A percentile compares a stretch with the other conserved stretches of the same genome.
phyloP scores from a whole-genome alignment of 2,329 filamentous ascomycete species.

The Didymella lethalis region DNA sequence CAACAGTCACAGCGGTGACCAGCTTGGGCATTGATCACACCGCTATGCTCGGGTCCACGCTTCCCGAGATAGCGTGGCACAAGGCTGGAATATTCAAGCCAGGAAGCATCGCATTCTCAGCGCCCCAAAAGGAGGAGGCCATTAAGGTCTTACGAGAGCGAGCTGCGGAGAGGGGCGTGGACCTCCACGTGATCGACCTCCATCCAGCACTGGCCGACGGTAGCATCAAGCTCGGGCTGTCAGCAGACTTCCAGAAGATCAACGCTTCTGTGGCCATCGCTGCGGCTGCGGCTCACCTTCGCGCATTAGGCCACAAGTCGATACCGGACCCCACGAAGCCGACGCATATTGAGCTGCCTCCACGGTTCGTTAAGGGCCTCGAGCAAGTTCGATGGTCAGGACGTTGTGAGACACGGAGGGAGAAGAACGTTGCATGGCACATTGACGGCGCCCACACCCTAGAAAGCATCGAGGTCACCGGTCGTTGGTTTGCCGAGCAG shows the following conservation, averaged over 20 bases:
- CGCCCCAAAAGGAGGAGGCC: conserved; percentile 63
- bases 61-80: conserved; percentile 88
- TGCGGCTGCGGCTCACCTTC: conserved; percentile 66
- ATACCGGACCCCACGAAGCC: conserved; percentile 48
- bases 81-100: conserved; percentile 87
- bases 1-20: conserved; percentile 76
- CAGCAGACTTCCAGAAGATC: conserved; percentile 68
- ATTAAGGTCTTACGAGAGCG: conserved; percentile 64
- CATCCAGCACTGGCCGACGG: conserved; percentile 58
- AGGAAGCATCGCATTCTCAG: conserved; percentile 69
- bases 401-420: conserved; percentile 74
- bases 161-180: conserved; percentile 58
- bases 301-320: conserved; percentile 51
- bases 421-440: conserved; percentile 71
- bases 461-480: conserved; percentile 80
- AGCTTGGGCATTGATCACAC: conserved; percentile 88
- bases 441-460: conserved; percentile 89
- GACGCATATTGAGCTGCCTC: conserved; percentile 59
- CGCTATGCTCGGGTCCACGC: conserved; percentile 77
- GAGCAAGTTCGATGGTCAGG: conserved; percentile 74
- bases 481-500: conserved; percentile 73
- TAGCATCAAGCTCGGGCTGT: conserved; percentile 63
- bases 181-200: conserved; percentile 58
- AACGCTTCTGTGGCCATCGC: conserved; percentile 69
- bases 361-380: conserved; percentile 70